phyloP scores from a whole-genome alignment of 2,329 filamentous ascomycete genomes.

The Phaeophleospora eucalypticola region DNA sequence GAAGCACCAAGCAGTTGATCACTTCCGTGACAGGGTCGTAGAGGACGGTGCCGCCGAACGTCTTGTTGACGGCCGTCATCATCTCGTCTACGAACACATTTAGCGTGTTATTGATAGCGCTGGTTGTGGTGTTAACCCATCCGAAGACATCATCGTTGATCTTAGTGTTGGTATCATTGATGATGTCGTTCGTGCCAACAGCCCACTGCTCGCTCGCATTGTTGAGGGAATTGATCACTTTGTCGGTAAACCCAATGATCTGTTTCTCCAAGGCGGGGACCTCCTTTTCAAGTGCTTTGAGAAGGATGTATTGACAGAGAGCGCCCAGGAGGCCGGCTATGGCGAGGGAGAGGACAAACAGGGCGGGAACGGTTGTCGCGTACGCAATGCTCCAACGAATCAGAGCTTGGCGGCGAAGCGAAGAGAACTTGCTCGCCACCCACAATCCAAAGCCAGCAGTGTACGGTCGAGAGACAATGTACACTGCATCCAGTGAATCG shows the following conservation, averaged over 20 bases:
- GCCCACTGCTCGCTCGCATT: conserved; percentile 75
- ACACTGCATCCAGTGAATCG: conserved; percentile 83
- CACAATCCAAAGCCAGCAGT: conserved; percentile 70
- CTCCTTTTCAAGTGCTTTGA: conserved; percentile 67
- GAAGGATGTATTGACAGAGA: conserved; percentile 75
- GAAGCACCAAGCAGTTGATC: conserved; percentile 77
- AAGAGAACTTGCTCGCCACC: conserved; percentile 61
- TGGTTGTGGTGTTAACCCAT: conserved; percentile 80
- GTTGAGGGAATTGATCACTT: conserved; percentile 69
- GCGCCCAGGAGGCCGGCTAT: conserved; percentile 78
- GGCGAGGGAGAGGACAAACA: conserved; percentile 82
- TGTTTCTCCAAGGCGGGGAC: conserved; percentile 70
- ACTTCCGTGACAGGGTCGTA: conserved; percentile 74
- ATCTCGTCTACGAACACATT: conserved; percentile 78
- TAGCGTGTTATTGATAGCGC: conserved; percentile 78
- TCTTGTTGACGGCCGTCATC: conserved; percentile 65
- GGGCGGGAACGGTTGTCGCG: conserved; percentile 73
- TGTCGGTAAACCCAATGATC: conserved; percentile 73
- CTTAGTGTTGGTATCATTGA: conserved; percentile 60
- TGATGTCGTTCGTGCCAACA: conserved; percentile 66
- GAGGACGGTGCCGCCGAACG: conserved; percentile 79
- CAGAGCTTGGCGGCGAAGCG: conserved; percentile 63
- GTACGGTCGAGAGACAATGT: conserved; percentile 77
- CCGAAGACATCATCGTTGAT: conserved; percentile 83
- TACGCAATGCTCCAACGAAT: conserved; percentile 82